These are phyloP conservation scores for Epichloe sibirici DNA, from an alignment of 2,329 filamentous ascomycete species.

Conservation along the genomic window DNA sequence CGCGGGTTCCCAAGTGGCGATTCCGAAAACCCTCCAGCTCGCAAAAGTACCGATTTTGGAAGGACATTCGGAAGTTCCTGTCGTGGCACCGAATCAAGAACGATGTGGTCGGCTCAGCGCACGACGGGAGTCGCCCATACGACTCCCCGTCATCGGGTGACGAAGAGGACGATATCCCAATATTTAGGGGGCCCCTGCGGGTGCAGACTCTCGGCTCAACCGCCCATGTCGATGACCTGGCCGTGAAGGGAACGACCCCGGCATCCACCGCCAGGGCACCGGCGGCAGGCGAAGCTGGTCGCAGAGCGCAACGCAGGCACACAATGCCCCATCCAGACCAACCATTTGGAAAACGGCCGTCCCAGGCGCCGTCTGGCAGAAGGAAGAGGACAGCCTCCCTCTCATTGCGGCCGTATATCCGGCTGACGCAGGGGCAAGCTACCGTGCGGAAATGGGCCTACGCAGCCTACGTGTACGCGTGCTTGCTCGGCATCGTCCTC, in stretches of 20 bases:
- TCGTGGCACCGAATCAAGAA: conserved; percentile 36
- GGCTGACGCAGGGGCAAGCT: conserved; percentile 70
- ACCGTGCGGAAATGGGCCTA: conserved; percentile 70
- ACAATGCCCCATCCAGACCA: conserved; percentile 36
- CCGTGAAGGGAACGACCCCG: neutral
- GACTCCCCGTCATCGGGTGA: conserved; percentile 21
- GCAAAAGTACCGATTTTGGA: conserved; percentile 25
- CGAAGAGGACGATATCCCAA: conserved; percentile 14
- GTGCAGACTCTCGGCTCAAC: conserved; percentile 20
- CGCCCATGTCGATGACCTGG: conserved; percentile 2
- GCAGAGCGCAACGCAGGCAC: conserved; percentile 31
- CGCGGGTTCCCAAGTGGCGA: conserved; percentile 83
- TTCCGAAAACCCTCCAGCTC: conserved; percentile 47
- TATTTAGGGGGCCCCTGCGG: conserved; percentile 12
- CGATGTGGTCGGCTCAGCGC: conserved; percentile 20
- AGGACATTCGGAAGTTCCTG: conserved; percentile 27
- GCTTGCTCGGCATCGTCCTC: conserved; percentile 54
- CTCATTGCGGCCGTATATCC: conserved; percentile 60
- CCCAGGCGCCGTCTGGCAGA: conserved; percentile 50
- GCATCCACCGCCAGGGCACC: neutral
- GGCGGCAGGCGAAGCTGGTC: neutral
- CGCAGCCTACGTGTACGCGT: conserved; percentile 62
- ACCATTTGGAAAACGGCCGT: conserved; percentile 25
- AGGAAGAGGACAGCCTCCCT: conserved; percentile 53
- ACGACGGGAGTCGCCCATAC: conserved; percentile 18